A percentile compares a stretch with the other conserved stretches of the same genome.
Conservation (phyloP, 2,329 filamentous ascomycete species). For the Stenocarpella maydis region DNA sequence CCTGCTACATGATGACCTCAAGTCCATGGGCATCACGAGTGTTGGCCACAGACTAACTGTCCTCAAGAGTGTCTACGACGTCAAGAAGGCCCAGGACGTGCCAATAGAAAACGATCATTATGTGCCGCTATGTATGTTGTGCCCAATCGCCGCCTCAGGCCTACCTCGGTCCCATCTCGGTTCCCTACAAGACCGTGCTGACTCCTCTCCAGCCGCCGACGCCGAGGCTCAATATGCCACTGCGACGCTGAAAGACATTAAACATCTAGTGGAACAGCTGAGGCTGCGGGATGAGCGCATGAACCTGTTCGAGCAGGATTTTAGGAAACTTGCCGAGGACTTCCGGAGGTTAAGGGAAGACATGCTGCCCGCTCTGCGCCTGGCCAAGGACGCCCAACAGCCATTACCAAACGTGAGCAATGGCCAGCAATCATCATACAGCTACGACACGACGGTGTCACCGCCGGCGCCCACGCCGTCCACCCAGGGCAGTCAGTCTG, state of each 20-base stretch:
- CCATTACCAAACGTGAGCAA: conserved; percentile 72
- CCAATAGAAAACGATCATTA: conserved; percentile 94
- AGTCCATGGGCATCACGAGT: conserved; percentile 91
- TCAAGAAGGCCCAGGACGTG: conserved; percentile 93
- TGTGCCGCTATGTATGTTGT: conserved; percentile 81
- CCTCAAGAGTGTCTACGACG: conserved; percentile 93
- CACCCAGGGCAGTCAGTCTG: conserved; percentile 55
- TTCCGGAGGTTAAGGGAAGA: conserved; percentile 90
- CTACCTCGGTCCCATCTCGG: neutral
- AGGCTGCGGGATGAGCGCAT: conserved; percentile 91
- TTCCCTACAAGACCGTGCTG: conserved; percentile 32
- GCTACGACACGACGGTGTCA: conserved; percentile 63
- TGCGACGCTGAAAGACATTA: conserved; percentile 92
- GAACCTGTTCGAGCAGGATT: conserved; percentile 80
- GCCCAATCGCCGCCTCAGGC: conserved; percentile 12
- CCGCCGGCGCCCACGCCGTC: conserved; percentile 66
- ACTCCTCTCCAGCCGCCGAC: conserved; percentile 75
- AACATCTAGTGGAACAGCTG: conserved; percentile 88
- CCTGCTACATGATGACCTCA: conserved; percentile 89
- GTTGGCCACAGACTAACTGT: conserved; percentile 95
- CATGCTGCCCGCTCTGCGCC: conserved; percentile 85
- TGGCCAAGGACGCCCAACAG: conserved; percentile 91
- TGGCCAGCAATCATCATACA: conserved; percentile 51
- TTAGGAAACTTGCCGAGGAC: conserved; percentile 85
- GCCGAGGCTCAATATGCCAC: conserved; percentile 84